Evolutionary conservation across 192 early-diverging fungal genomes (phyloP), one percentile per base, ranked within the genome.

Genomic region (Coemansia reversa): DNA sequence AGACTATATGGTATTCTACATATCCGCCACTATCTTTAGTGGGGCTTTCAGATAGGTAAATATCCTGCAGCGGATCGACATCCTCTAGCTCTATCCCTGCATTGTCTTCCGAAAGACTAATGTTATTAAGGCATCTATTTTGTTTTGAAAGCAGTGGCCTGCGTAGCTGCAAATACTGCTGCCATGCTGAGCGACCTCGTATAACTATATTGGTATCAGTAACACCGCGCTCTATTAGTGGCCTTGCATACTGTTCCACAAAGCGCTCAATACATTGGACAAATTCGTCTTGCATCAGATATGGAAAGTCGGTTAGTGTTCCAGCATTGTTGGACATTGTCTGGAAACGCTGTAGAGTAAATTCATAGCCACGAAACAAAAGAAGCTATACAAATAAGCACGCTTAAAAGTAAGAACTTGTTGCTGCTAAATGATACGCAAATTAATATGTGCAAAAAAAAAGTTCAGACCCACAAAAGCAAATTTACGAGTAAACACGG

Each of bases 1-100:
- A 76, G 22, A 70, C 66, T 2, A 62, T 25, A 28, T 81, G 79
- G 63, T 81, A 81, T 20, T 75, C 70, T 1, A 73, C 51, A 12
- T 25, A 45, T 18, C 65, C 59, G 27, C n/a, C 22, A 5, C 27
- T 49, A 27, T 16, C 16, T 5, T 62, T 51, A 14, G 51, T 27
- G 58, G 8, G 4, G 19, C 20, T 23, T 16, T 32, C 55, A 23
- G 27, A 11, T 16, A 27, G 28, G 6, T 22, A 4, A 29, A 9
- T 50, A 5, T 28, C 48, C 23, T 33, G 23, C 9, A 55, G 14
- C 16, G 61, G 61, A 63, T 63, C 61, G 3, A 22, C 3, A 33
- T 63, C 61, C 23, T 63, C 61, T 25, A 63, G 12, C 19, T 62
- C 49, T 14, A 14, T 14, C 9, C 19, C 60, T 25, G n/a, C 32